Conservation (phyloP, 2,329 filamentous ascomycete species). For the Geoglossum cookeanum region DNA sequence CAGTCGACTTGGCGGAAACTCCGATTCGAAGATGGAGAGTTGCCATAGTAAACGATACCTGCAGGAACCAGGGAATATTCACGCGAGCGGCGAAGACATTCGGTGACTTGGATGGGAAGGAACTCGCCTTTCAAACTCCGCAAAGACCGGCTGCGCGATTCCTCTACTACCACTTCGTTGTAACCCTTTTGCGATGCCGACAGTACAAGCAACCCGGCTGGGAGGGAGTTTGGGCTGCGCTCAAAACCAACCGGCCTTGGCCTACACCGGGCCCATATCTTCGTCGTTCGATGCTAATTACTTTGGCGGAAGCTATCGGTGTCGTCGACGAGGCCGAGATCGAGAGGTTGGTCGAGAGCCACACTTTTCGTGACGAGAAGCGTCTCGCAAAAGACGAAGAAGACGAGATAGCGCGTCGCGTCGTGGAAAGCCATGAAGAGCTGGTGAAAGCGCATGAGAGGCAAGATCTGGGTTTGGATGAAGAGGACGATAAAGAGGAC, state of each 20-base stretch:
- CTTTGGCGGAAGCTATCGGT: background rate
- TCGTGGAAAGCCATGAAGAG: too few relatives aligned
- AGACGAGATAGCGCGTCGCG: too few relatives aligned
- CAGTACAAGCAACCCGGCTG: background rate
- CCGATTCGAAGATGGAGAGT: slow-evolving; percentile 1
- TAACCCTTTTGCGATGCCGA: slow-evolving; percentile 4
- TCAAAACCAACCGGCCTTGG: background rate
- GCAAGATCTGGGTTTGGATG: too few relatives aligned
- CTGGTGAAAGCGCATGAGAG: too few relatives aligned
- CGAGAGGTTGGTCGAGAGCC: background rate
- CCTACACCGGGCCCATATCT: background rate
- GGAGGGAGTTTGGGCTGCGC: background rate
- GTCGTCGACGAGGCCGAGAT: background rate
- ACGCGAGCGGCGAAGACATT: background rate
- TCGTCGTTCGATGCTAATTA: background rate
- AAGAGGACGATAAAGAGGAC: too few relatives aligned
- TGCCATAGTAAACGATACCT: background rate
- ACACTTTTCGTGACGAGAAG: too few relatives aligned
- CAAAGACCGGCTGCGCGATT: slow-evolving; percentile 1
- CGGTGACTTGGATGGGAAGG: background rate
- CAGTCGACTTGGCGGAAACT: background rate
- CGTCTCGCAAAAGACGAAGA: too few relatives aligned
- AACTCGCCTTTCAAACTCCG: slow-evolving; percentile 1
- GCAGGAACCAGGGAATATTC: background rate
- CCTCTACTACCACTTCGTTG: slow-evolving; percentile 4